Evolutionary conservation across 2,329 filamentous ascomycete genomes (phyloP).

Genomic region (Diaporthe batatas): DNA sequence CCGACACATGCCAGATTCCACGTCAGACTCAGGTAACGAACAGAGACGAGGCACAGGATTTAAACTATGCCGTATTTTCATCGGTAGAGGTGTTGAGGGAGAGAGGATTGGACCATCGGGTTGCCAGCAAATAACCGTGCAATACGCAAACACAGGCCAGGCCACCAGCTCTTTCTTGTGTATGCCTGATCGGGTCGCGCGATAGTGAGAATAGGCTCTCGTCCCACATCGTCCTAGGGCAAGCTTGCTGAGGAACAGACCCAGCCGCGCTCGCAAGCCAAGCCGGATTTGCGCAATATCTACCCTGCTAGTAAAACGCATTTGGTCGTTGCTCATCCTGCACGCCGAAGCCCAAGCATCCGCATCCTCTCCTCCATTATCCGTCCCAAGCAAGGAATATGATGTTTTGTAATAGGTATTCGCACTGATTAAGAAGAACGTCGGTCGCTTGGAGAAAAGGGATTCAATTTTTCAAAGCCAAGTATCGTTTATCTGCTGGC

Average conservation of each 20-base stretch:
- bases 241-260: constrained; percentile 28
- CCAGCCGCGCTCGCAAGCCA: constrained; percentile 22
- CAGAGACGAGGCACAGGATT: background rate
- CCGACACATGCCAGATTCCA: background rate
- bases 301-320: background rate
- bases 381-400: background rate
- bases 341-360: background rate
- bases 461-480: constrained; percentile 9
- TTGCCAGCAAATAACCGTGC: constrained; percentile 4
- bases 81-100: background rate
- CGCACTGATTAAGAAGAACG: constrained; percentile 26
- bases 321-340: background rate
- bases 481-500: constrained; percentile 15
- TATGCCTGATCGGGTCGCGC: background rate
- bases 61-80: background rate
- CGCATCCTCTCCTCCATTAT: background rate
- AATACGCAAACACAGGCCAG: background rate
- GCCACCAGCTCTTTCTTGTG: constrained; percentile 7
- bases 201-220: background rate
- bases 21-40: background rate
- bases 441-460: constrained; percentile 12
- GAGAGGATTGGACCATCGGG: background rate
- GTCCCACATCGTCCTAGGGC: background rate
- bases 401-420: constrained; percentile 30
- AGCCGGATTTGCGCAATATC: background rate